These are phyloP conservation scores for Pseudocercospora fuligena DNA, from an alignment of 2,329 filamentous ascomycete species.

Conservation along the genomic window DNA sequence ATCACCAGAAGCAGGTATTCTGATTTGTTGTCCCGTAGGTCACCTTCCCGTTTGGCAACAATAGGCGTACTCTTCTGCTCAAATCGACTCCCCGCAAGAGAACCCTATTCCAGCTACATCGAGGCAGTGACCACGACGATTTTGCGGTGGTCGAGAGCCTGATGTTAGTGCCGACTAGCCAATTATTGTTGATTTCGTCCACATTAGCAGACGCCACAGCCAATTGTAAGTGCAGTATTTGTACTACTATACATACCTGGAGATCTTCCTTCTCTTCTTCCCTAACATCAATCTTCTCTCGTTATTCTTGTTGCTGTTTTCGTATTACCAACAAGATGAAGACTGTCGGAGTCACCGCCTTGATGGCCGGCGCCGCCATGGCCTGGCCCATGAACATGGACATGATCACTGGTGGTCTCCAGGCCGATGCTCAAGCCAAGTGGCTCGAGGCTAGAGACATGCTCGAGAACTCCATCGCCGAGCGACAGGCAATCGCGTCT, in stretches of 20 bases:
- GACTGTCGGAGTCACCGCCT: not conserved
- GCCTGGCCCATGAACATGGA: constrained; percentile 9
- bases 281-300: not conserved
- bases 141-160: not conserved
- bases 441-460: constrained; percentile 5
- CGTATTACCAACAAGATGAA: not conserved
- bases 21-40: not conserved
- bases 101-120: not conserved
- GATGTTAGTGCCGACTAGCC: not conserved
- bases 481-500: constrained; percentile 15
- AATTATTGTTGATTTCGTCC: not conserved
- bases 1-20: not conserved
- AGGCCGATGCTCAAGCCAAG: not conserved
- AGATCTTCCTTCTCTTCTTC: not conserved
- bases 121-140: not conserved
- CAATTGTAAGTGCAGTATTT: not conserved
- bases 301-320: not conserved
- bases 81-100: not conserved
- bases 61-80: not conserved
- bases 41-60: not conserved
- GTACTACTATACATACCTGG: not conserved
- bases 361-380: constrained; percentile 6
- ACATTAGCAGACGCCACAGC: constrained; percentile 2
- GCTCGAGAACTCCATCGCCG: not conserved
- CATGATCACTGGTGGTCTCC: not conserved